Evolutionary conservation across 345 rosid species (phyloP).

Genomic region (Sonneratia caseolaris): DNA sequence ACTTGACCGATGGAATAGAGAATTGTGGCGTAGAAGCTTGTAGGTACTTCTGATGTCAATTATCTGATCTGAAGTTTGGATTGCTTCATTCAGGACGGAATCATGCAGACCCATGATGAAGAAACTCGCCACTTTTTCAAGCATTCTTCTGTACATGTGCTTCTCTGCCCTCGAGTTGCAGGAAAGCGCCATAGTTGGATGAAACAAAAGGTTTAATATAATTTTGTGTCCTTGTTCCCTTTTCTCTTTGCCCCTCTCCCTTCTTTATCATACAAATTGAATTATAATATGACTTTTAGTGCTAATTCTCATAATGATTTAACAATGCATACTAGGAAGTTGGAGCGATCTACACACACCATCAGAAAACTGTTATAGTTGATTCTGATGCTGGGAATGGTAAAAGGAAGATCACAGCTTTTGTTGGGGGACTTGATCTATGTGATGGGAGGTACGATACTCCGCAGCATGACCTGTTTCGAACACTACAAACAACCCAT

Average conservation of each 20-base stretch:
- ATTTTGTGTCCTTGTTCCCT: neutral
- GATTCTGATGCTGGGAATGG: conserved; percentile 80
- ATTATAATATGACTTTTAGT: neutral
- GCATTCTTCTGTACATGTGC: conserved; percentile 83
- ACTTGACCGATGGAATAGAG: neutral
- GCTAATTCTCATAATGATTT: neutral
- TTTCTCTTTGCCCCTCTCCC: too few relatives aligned
- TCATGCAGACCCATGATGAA: conserved; percentile 96
- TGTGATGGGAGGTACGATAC: conserved; percentile 91
- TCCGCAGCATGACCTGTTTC: conserved; percentile 73
- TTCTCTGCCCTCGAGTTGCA: conserved; percentile 87
- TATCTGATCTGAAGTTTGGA: neutral
- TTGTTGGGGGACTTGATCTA: conserved; percentile 93
- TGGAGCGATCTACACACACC: conserved; percentile 89
- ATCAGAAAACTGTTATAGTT: conserved; percentile 83
- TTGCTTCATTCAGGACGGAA: conserved; percentile 61
- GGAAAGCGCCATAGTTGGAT: conserved; percentile 90
- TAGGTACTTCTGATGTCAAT: neutral
- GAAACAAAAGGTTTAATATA: conserved; percentile 57
- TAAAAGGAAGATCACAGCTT: conserved; percentile 78
- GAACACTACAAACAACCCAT: conserved; percentile 61
- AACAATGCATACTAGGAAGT: conserved; percentile 49
- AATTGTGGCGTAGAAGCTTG: neutral
- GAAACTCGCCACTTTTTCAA: conserved; percentile 92
- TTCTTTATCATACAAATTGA: neutral